Percentiles rank a stretch among this genome's conserved stretches.
These are phyloP conservation scores for Verticillium albo-atrum DNA, from an alignment of 2,329 filamentous ascomycete genomes.

Conservation along the genomic window DNA sequence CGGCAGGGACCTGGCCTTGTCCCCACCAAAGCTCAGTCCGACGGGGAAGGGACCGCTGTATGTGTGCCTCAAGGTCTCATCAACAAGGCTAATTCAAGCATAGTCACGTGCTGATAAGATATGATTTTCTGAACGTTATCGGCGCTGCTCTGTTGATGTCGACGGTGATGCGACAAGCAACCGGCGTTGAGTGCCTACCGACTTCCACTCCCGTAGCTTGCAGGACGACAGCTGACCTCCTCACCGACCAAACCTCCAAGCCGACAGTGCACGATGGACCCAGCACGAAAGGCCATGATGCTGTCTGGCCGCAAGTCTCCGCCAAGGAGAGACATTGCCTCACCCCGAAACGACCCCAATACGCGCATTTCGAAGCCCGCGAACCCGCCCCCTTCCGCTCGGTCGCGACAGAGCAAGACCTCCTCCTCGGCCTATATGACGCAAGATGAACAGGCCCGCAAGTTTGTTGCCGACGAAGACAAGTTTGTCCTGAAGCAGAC, in stretches of 20 bases:
- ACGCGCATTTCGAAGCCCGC: constrained; percentile 53
- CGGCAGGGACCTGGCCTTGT: background rate
- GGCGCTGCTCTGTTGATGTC: too few species aligned
- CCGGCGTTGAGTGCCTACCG: too few species aligned
- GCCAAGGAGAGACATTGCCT: constrained; percentile 41
- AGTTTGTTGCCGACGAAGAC: constrained; percentile 93
- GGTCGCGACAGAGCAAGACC: constrained; percentile 19
- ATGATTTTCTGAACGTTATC: too few species aligned
- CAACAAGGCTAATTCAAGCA: too few species aligned
- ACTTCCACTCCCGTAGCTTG: background rate
- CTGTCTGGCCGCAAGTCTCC: constrained; percentile 34
- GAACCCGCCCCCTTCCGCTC: constrained; percentile 23
- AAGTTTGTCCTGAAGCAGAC: constrained; percentile 93
- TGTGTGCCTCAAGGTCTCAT: too few species aligned
- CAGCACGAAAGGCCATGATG: constrained; percentile 51
- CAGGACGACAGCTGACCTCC: background rate
- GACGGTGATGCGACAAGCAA: too few species aligned
- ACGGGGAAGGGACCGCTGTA: too few species aligned
- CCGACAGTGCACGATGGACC: constrained; percentile 41
- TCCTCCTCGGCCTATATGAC: constrained; percentile 49
- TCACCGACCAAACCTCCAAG: background rate
- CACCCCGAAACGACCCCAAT: constrained; percentile 50
- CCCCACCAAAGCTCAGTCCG: background rate
- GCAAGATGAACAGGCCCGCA: constrained; percentile 71
- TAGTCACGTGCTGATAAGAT: too few species aligned